phyloP scores from a whole-genome alignment of 495 filamentous ascomycete species.

The Mycothermus thermophilus region DNA sequence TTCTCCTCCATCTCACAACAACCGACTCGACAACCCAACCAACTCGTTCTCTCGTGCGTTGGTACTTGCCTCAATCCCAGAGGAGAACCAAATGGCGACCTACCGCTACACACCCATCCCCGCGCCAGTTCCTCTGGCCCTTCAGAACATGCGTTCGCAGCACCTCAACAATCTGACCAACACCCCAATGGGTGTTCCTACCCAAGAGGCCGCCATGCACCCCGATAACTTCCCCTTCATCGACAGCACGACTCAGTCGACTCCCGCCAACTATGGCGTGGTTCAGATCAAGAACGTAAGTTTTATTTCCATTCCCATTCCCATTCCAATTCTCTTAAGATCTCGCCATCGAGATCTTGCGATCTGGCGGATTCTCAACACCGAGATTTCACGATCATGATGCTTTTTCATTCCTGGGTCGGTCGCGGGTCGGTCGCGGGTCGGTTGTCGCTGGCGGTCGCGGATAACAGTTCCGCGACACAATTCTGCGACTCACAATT shows the following conservation, averaged over 20 bases:
- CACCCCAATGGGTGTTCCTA: constrained; percentile 14
- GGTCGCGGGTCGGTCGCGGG: no score
- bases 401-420: no score
- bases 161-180: constrained; percentile 18
- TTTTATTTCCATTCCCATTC: background rate
- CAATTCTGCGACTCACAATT: no score
- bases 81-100: constrained; percentile 1
- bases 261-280: constrained; percentile 13
- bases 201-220: constrained; percentile 17
- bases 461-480: no score
- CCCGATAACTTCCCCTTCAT: constrained; percentile 29
- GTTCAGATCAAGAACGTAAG: constrained; percentile 26
- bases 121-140: no score
- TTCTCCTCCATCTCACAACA: background rate
- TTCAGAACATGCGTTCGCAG: constrained; percentile 18
- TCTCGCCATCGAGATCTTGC: no score
- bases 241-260: constrained; percentile 15
- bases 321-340: no score
- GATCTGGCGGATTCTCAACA: no score
- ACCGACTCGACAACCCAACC: background rate
- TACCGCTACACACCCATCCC: no score
- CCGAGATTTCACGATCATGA: no score
- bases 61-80: background rate
- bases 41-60: constrained; percentile 1
- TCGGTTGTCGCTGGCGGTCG: no score